phyloP scores from a whole-genome alignment of 2,329 filamentous ascomycete genomes.

The Botrytis squamosa region DNA sequence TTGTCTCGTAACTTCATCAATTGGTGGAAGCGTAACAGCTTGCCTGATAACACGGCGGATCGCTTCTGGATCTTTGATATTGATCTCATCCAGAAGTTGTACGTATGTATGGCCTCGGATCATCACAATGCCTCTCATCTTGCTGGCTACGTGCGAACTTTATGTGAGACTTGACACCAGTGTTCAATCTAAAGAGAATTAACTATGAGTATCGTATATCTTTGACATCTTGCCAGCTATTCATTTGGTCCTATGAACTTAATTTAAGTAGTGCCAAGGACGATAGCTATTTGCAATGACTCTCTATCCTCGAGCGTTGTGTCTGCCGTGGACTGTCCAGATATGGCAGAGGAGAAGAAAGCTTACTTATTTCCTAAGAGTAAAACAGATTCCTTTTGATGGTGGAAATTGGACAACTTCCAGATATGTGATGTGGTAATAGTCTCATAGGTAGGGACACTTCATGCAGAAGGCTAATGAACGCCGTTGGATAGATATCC shows the following conservation, averaged over 20 bases:
- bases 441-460: accelerated
- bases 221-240: not conserved
- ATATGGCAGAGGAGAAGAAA: not conserved
- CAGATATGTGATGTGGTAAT: not conserved
- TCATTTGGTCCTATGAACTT: accelerated
- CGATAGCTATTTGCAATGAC: not conserved
- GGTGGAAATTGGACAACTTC: accelerated
- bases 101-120: not conserved
- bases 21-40: not conserved
- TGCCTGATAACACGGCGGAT: not conserved
- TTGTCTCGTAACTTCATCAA: not conserved
- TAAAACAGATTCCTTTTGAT: not conserved
- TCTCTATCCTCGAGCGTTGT: not conserved
- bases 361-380: not conserved
- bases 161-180: not conserved
- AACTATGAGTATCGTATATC: not conserved
- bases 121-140: not conserved
- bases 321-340: no score
- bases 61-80: not conserved
- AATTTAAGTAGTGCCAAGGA: not conserved
- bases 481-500: not conserved
- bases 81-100: not conserved
- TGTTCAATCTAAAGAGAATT: not conserved
- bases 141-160: not conserved
- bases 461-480: not conserved